Percentiles rank a stretch among this genome's conserved stretches.
Conservation (phyloP, 2,329 filamentous ascomycete species). For the Phyllosticta citriasiana region DNA sequence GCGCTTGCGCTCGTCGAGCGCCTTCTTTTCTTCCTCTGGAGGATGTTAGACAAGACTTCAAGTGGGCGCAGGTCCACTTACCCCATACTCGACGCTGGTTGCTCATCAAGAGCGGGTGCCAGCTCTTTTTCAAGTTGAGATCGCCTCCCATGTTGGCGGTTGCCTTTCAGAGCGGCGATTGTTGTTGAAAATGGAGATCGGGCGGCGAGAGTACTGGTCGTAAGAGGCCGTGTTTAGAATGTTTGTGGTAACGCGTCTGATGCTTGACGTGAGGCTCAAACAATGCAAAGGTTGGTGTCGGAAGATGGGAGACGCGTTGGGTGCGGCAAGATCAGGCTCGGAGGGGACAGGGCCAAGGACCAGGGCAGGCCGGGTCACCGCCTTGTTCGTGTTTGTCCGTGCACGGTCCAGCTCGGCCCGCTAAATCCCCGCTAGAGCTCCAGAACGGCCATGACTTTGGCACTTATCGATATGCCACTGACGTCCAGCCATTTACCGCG, state of each 20-base stretch:
- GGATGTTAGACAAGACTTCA: neutral
- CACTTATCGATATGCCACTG: neutral
- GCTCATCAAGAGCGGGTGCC: conserved; percentile 81
- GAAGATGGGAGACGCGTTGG: neutral
- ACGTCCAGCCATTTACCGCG: neutral
- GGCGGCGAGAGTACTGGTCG: too few species aligned
- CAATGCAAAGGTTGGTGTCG: neutral
- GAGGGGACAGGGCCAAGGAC: neutral
- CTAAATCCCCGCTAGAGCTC: neutral
- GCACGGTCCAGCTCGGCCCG: neutral
- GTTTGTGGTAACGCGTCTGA: too few species aligned
- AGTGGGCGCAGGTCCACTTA: neutral
- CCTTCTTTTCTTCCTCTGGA: conserved; percentile 72
- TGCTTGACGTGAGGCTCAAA: neutral
- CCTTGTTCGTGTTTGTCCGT: neutral
- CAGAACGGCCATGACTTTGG: neutral
- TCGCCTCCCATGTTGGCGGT: conserved; percentile 73
- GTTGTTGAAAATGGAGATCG: too few species aligned
- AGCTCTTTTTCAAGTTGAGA: conserved; percentile 85
- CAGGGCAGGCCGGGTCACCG: neutral
- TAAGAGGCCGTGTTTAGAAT: too few species aligned
- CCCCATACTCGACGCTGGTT: conserved; percentile 81
- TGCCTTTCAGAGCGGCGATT: neutral
- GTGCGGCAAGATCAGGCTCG: neutral
- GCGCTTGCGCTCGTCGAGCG: conserved; percentile 87